Percentiles rank a stretch among this genome's conserved stretches.
Evolutionary conservation across 441 rosid species (phyloP).

Genomic region (Kokia cookei): DNA sequence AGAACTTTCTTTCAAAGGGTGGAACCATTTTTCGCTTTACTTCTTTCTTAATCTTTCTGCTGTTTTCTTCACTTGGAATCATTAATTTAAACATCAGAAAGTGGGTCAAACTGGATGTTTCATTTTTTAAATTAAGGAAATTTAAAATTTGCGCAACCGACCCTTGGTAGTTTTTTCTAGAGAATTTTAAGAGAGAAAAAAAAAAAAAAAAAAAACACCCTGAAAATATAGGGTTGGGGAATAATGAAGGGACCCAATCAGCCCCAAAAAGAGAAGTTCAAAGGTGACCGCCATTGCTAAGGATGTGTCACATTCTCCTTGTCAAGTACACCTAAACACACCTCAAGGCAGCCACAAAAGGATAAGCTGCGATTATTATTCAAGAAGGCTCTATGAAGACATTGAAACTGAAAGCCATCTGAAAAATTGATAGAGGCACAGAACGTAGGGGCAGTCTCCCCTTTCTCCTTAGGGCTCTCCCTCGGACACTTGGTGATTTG

Average conservation of each 20-base stretch:
- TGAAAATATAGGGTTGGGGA: background rate
- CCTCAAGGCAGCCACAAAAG: background rate
- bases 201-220: background rate
- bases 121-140: background rate
- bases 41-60: background rate
- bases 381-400: background rate
- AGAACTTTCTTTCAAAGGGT: background rate
- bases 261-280: background rate
- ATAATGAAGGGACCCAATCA: background rate
- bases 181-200: too few species aligned
- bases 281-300: background rate
- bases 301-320: constrained; percentile 16
- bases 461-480: background rate
- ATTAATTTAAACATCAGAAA: background rate
- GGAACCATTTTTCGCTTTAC: background rate
- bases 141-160: background rate
- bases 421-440: background rate
- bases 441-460: background rate
- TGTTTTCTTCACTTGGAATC: background rate
- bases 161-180: background rate
- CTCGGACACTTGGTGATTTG: background rate
- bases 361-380: background rate
- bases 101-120: background rate
- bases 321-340: background rate
- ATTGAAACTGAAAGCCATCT: background rate